Evolutionary conservation across 257 asterid genomes (phyloP), one percentile per base, ranked within the genome.

Genomic region (Gynochthodes officinalis): DNA sequence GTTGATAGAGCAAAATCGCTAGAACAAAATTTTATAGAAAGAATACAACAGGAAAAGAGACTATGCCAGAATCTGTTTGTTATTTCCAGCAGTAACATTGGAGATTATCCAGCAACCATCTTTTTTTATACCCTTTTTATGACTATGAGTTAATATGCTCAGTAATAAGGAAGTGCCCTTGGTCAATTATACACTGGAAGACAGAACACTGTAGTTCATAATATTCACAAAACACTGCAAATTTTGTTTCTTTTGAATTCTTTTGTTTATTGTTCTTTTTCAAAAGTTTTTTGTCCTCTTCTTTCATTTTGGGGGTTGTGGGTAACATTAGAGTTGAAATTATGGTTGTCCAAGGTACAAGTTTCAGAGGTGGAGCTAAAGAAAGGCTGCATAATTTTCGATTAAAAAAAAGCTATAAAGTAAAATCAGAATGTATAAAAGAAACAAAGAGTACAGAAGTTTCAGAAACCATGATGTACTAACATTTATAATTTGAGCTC

Each of bases 81-180:
- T 83, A 81, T 86, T 90, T 77, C 98, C 98, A 81, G 98, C 97
- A 80, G 98, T 89, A 75, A 92, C 86, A 80, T 92, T 92, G 52
- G 98, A 92, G 74, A 90, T 83, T 14, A 97, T 86, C 96, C 97
- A 90, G 83, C 98, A 92, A 74, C 96, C 96, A 78, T 92, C 98
- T 78, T 92, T 92, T 88, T 90, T 88, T 80, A 90, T 87, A 84
- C 97, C 89, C 90, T 92, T 92, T 73, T 90, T 89, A 78, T 93
- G 96, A 82, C 86, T 89, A 79, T 89, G 92, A 69, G 92, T 85
- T 85, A 93, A 72, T 82, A 93, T 77, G 84, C 82, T 89, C 78
- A 84, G 74, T 75, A 93, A 79, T 87, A 82, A 58, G 90, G 82
- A 78, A 93, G 97, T 52, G 92, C 95, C 54, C 94, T 96, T 85